phyloP scores from a whole-genome alignment of 2,329 filamentous ascomycete species.

The Colletotrichum acutatum region DNA sequence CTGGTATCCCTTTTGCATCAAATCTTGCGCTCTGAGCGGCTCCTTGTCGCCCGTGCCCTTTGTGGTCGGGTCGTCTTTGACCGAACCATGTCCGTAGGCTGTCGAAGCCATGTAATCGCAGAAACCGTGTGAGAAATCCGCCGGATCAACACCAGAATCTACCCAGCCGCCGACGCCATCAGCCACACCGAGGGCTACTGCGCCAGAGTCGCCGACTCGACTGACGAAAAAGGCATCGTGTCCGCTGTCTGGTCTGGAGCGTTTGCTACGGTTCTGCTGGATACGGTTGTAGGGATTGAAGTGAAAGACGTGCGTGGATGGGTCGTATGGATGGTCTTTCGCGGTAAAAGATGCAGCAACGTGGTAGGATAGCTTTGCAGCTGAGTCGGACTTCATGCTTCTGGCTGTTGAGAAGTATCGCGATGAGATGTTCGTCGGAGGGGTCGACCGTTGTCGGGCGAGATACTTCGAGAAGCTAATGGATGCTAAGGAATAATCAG shows the following conservation, averaged over 20 bases:
- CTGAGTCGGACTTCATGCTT: constrained; percentile 20
- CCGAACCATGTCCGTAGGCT: constrained; percentile 67
- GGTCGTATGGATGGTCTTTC: constrained; percentile 76
- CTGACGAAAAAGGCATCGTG: constrained; percentile 97
- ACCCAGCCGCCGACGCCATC: constrained; percentile 97
- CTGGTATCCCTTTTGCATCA: constrained; percentile 89
- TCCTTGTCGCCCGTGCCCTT: constrained; percentile 24
- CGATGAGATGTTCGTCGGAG: background rate
- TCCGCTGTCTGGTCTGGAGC: constrained; percentile 79
- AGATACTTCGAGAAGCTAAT: background rate
- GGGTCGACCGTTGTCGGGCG: constrained; percentile 10
- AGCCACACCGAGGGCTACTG: constrained; percentile 87
- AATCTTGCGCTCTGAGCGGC: constrained; percentile 40
- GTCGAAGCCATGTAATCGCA: constrained; percentile 92
- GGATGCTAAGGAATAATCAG: constrained; percentile 6
- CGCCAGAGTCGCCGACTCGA: constrained; percentile 76
- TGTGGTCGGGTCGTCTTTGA: constrained; percentile 40
- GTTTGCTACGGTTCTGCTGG: constrained; percentile 64
- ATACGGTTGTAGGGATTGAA: constrained; percentile 75
- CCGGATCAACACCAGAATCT: constrained; percentile 91
- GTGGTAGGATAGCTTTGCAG: constrained; percentile 68
- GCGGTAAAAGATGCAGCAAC: constrained; percentile 80
- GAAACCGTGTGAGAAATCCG: constrained; percentile 92
- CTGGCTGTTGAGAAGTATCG: constrained; percentile 21
- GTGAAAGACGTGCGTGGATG: constrained; percentile 75